Evolutionary conservation across 177 flowering plant species (phyloP), one percentile per base, ranked within the genome.

Genomic region (Tripterygium wilfordii): DNA sequence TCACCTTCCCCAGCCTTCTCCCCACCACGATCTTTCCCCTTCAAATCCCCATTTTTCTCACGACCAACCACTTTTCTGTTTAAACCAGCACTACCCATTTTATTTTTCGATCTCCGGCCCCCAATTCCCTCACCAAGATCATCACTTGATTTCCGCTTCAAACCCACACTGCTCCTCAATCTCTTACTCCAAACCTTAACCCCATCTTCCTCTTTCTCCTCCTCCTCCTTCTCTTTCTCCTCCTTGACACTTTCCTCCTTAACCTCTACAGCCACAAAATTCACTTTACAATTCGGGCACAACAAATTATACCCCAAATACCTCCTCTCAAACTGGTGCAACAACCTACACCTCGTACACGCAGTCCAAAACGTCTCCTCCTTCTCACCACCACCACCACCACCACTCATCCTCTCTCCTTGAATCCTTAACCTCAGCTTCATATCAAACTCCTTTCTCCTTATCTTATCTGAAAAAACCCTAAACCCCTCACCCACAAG

Each of bases 261-360:
- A 5, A 66, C 73, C 60, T 86, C 90, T 36, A 66, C 65, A 35
- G 91, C 96, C 59, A 57, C 25, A 58, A 89, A 86, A 30, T 78
- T 79, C 64, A 74, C 80, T 41, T 57, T 77, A 64, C 97, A 86
- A 23, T 70, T 69, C 19, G 92, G 88, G 47, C 94, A 90, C 42
- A 82, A 48, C 59, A 90, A 61, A 53, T 46, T 69, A 36, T 79
- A 82, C 47, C 85, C 87, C 44, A 89, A 45, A 53, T 84, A 84
- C 72, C 49, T 71, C 66, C 72, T 79, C 63, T 89, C 88, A 53
- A 89, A 83, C 72, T 82, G 63, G 42, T 89, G 88, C 67, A 73
- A 56, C 67, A 72, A 57, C 49, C 75, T 29, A 47, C 97, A 86
- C 38, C 57, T 62, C 31, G 81, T 62, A 54, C 97, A 86, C 4